These are phyloP conservation scores for Claviceps sorghi DNA, from an alignment of 2,329 filamentous ascomycete genomes.

Conservation along the genomic window DNA sequence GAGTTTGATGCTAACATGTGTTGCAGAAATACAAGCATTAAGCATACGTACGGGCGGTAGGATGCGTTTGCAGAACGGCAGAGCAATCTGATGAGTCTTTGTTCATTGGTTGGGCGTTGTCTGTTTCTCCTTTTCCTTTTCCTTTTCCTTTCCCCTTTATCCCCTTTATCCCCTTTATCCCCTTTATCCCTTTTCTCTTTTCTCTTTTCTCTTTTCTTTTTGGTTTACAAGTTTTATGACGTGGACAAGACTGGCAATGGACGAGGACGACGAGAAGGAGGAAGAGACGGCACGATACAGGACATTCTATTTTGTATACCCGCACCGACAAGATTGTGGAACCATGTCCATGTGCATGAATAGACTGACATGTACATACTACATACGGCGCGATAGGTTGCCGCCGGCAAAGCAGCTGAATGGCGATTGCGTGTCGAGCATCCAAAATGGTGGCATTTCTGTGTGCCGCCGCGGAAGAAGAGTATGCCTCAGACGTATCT, in stretches of 20 bases:
- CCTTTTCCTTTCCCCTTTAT: too few species aligned
- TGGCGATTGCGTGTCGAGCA: too few species aligned
- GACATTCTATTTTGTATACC: not conserved
- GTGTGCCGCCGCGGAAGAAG: too few species aligned
- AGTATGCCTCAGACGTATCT: too few species aligned
- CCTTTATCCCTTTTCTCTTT: not conserved
- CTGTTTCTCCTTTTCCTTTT: not conserved
- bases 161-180: too few species aligned
- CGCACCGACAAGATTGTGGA: not conserved
- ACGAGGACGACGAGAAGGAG: not conserved
- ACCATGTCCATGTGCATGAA: not conserved
- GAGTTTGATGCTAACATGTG: constrained; percentile 4
- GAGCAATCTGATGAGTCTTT: not conserved
- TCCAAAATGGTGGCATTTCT: too few species aligned
- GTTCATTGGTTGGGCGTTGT: not conserved
- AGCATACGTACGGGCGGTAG: not conserved
- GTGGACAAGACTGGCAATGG: not conserved
- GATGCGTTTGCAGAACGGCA: not conserved
- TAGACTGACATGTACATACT: not conserved
- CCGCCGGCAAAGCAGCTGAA: too few species aligned
- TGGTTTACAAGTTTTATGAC: not conserved
- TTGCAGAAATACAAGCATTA: constrained; percentile 36
- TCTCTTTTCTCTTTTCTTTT: not conserved
- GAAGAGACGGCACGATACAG: not conserved
- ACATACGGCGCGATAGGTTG: not conserved